Evolutionary conservation across 768 basidiomycete genomes (phyloP), one percentile per base, ranked within the genome.

Genomic region (Psilocybe cubensis): DNA sequence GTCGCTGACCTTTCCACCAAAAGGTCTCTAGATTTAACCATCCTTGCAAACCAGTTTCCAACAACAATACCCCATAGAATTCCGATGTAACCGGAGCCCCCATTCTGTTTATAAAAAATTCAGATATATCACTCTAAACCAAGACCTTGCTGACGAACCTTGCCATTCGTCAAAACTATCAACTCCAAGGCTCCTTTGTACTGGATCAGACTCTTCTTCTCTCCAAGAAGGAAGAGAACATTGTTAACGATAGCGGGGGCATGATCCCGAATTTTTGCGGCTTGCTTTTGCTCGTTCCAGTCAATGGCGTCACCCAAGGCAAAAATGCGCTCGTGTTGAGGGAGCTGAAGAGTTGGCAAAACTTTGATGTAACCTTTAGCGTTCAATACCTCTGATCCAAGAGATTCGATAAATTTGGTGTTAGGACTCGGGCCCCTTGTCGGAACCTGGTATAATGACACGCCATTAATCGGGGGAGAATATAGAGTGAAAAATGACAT

Each of bases 221-320:
- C 4, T 23, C 43, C 43, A 4, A 21, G 43, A 45, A 45, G 17
- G 7, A 27, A 20, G 4, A 45, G 43, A 21, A 45, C 25, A 21
- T 45, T 45, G 43, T 45, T 45, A 4, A 17, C 12, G n/a, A 45
- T n/a, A 45, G 24, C 43, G 6, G 43, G 8, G 8, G 43, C 43
- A 45, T 45, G 43, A 10, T 23, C 18, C 17, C 12, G 18, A 11
- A 27, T 27, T 23, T 45, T 45, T 6, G 21, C 43, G 4, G 43
- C 43, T 21, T 45, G 43, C 43, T 45, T 45, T 27, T 45, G 18
- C 20, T 45, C 43, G 18, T 70, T 54, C 75, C 81, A 84, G 35
- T 86, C 83, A 58, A 85, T 80, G 56, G 86, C 77, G 63, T 91
- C 89, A 1, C 89, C 89, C 2, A 72, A 76, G 0, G 88, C 90